phyloP scores from a whole-genome alignment of 2,329 filamentous ascomycete genomes.

The Talaromyces verruculosus region DNA sequence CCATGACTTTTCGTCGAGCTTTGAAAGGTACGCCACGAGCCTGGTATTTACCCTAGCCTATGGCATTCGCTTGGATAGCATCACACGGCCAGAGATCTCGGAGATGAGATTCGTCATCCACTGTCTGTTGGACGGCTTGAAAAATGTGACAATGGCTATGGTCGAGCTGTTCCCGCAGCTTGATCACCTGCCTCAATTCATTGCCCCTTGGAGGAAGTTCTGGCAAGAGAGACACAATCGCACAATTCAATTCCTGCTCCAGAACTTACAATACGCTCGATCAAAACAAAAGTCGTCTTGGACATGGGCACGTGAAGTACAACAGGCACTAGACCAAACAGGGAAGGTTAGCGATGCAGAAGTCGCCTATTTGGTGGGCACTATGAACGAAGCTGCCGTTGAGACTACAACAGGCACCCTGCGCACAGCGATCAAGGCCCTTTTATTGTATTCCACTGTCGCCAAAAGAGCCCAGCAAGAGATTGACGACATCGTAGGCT shows the following conservation, averaged over 20 bases:
- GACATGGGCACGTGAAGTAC: conserved; percentile 28
- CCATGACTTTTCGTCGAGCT: conserved; percentile 46
- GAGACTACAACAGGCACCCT: conserved; percentile 51
- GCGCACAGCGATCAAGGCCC: conserved; percentile 49
- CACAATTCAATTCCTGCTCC: conserved; percentile 22
- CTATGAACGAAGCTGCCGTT: conserved; percentile 50
- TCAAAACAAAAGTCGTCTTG: conserved; percentile 22
- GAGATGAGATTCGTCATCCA: conserved; percentile 1
- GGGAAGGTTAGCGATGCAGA: conserved; percentile 44
- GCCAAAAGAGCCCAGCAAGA: conserved; percentile 41
- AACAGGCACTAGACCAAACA: background rate
- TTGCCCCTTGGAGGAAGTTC: conserved; percentile 21
- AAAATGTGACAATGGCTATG: background rate
- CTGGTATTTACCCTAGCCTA: conserved; percentile 55
- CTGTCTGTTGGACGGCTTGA: conserved; percentile 7
- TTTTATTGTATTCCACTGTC: conserved; percentile 46
- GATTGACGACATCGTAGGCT: conserved; percentile 35
- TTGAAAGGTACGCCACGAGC: conserved; percentile 52
- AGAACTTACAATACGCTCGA: conserved; percentile 14
- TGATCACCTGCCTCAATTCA: background rate
- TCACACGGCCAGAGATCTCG: conserved; percentile 29
- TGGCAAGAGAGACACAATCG: conserved; percentile 22
- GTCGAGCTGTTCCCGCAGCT: conserved; percentile 8
- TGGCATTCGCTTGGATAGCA: conserved; percentile 46
- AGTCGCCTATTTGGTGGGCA: conserved; percentile 47